Evolutionary conservation across 331 rosid species (phyloP), one percentile per base, ranked within the genome.

Genomic region (Ulmus americana): DNA sequence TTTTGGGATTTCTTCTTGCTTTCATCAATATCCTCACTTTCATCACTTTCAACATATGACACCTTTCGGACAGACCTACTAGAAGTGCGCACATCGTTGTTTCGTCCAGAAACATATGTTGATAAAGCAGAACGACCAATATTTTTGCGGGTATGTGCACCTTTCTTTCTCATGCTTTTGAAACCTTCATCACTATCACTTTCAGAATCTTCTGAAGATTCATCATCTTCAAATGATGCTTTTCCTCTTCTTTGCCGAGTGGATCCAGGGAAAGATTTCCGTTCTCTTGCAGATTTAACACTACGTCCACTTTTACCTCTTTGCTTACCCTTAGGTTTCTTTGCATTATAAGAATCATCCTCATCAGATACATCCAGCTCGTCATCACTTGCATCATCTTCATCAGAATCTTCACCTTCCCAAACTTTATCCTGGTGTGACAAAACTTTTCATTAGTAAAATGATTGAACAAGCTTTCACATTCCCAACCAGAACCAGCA

Each of bases 11-110:
- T 94, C 89, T 92, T 92, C 76, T 81, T 94, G 72, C 88, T 91
- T 73, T 94, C 98, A 70, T 89, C 99, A 53, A 68, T 77, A 45
- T 85, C 99, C 70, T 94, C 99, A 76, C 97, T 90, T 81, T 72
- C 99, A 39, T 94, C 99, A 77, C 99, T 94, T 83, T 94, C 99
- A 82, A 82, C 95, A 81, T 94, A 94, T 14, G 99, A 94, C 55
- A 90, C 97, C 84, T 90, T 90, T 78, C 95, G 84, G 73, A 85
- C 85, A 47, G 97, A 70, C 77, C 99, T 85, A 70, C 80, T 81
- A 68, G 99, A 94, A 59, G 91, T 84, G 73, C 99, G 97, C 74
- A 87, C 88, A 60, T 94, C 99, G 65, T 68, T 80, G 65, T 81
- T 80, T 63, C 80, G 85, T 47, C 77, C 82, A 61, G 82, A 63